phyloP scores from a whole-genome alignment of 1,284 basidiomycete genomes.

The Pulveroboletus sp. region DNA sequence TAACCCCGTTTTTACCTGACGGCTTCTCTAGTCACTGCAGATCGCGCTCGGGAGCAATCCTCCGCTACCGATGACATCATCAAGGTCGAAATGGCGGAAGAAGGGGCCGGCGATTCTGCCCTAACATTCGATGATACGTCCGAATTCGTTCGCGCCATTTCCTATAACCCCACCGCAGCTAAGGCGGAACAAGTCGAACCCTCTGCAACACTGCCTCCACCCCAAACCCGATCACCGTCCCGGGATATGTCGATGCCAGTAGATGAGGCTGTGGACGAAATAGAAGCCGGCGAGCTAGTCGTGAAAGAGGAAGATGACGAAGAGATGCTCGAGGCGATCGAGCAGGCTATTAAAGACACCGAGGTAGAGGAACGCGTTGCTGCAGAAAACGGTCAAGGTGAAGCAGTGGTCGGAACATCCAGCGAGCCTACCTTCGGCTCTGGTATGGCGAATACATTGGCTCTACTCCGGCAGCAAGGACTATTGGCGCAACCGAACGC shows the following conservation, averaged over 20 bases:
- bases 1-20: slow-evolving; percentile 1
- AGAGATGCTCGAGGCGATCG: slow-evolving; percentile 74
- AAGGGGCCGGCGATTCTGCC: slow-evolving; percentile 54
- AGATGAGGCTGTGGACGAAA: slow-evolving; percentile 68
- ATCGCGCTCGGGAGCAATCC: slow-evolving; percentile 55
- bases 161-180: slow-evolving; percentile 55
- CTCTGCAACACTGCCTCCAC: slow-evolving; percentile 35
- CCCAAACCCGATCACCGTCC: slow-evolving; percentile 45
- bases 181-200: slow-evolving; percentile 56
- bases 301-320: slow-evolving; percentile 80
- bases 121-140: slow-evolving; percentile 96
- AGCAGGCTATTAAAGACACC: slow-evolving; percentile 59
- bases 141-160: slow-evolving; percentile 93
- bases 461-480: slow-evolving; percentile 91
- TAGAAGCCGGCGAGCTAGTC: slow-evolving; percentile 76
- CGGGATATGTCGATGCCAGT: slow-evolving; percentile 58
- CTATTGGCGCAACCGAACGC: slow-evolving; percentile 67
- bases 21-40: slow-evolving; percentile 58
- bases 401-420: slow-evolving; percentile 58
- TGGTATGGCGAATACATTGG: slow-evolving; percentile 88
- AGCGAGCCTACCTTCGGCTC: slow-evolving; percentile 72
- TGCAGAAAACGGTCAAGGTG: slow-evolving; percentile 34
- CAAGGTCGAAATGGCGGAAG: slow-evolving; percentile 65
- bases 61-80: slow-evolving; percentile 47
- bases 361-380: slow-evolving; percentile 55